Percentiles rank a stretch among this genome's conserved stretches.
Evolutionary conservation across 352 stramenopile genomes (phyloP).

Genomic region (Phytophthora meadii): DNA sequence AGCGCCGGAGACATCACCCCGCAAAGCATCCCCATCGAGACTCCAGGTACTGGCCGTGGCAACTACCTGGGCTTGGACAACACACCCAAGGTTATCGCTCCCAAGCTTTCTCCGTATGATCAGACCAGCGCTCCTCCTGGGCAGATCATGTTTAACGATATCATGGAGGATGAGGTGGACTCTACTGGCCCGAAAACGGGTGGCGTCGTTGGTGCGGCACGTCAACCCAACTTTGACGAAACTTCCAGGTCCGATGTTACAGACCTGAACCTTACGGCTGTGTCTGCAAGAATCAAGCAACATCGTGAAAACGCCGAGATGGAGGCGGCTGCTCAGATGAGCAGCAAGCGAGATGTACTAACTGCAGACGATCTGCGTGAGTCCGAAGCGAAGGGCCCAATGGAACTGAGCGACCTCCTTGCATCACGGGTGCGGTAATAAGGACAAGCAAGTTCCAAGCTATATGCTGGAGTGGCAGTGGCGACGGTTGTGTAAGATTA

Average conservation of each 20-base stretch:
- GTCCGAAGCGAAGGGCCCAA: constrained; percentile 46
- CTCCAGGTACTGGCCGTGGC: constrained; percentile 27
- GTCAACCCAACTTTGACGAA: constrained; percentile 32
- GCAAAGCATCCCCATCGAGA: constrained; percentile 39
- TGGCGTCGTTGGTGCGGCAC: constrained; percentile 3
- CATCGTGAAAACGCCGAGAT: constrained; percentile 44
- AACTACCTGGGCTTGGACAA: constrained; percentile 43
- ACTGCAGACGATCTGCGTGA: constrained; percentile 61
- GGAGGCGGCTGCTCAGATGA: constrained; percentile 28
- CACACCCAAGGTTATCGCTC: constrained; percentile 31
- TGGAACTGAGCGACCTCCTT: constrained; percentile 58
- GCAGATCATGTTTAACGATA: constrained; percentile 70
- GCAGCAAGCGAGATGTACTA: constrained; percentile 45
- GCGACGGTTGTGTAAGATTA: constrained; percentile 36
- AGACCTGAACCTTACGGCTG: constrained; percentile 60
- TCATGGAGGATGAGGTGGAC: constrained; percentile 61
- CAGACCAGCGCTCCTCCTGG: constrained; percentile 28
- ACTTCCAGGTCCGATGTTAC: constrained; percentile 41
- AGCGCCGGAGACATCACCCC: constrained; percentile 34
- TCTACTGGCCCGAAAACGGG: constrained; percentile 12
- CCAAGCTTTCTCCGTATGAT: constrained; percentile 22
- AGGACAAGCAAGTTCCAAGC: constrained; percentile 1
- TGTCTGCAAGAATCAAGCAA: constrained; percentile 62
- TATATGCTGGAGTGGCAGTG: constrained; percentile 4
- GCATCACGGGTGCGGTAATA: constrained; percentile 35